phyloP scores from a whole-genome alignment of 192 early-diverging fungal genomes.

The Entomortierella lignicola region DNA sequence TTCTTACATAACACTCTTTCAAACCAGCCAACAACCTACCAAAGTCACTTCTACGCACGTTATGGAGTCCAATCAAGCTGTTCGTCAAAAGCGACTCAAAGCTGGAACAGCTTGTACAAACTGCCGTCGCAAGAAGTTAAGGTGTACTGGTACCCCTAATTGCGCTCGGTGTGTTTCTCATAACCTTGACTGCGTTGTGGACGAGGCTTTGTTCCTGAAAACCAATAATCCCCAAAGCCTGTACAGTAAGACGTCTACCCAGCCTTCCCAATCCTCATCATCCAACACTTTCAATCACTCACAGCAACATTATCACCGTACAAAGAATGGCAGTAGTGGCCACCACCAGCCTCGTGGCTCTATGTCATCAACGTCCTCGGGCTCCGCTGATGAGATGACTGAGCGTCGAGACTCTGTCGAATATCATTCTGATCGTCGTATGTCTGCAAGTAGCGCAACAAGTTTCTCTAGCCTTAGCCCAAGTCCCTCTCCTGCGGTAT shows the following conservation, averaged over 20 bases:
- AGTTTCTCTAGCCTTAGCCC: constrained; percentile 46
- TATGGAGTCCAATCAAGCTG: constrained; percentile 19
- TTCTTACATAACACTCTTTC: not conserved
- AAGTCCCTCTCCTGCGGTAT: constrained; percentile 38
- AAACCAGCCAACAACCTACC: not conserved
- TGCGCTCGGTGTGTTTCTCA: constrained; percentile 47
- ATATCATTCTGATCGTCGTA: constrained; percentile 42
- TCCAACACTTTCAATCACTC: not conserved
- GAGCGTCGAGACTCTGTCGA: constrained; percentile 27
- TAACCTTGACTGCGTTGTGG: constrained; percentile 47
- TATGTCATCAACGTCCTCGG: constrained; percentile 25
- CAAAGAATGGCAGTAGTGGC: not conserved
- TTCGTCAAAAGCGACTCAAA: constrained; percentile 50
- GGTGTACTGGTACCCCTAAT: constrained; percentile 46
- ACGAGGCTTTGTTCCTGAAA: constrained; percentile 52
- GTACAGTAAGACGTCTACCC: constrained; percentile 8
- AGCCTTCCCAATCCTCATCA: constrained; percentile 7
- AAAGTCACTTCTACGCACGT: not conserved
- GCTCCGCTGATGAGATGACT: constrained; percentile 24
- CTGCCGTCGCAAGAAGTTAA: constrained; percentile 51
- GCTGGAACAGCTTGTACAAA: constrained; percentile 52
- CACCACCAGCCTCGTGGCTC: constrained; percentile 16
- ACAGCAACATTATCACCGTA: constrained; percentile 15
- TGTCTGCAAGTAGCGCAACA: constrained; percentile 47
- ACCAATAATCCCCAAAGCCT: constrained; percentile 38